Conservation (phyloP, 2,329 filamentous ascomycete genomes). For the Macroventuria anomochaeta region DNA sequence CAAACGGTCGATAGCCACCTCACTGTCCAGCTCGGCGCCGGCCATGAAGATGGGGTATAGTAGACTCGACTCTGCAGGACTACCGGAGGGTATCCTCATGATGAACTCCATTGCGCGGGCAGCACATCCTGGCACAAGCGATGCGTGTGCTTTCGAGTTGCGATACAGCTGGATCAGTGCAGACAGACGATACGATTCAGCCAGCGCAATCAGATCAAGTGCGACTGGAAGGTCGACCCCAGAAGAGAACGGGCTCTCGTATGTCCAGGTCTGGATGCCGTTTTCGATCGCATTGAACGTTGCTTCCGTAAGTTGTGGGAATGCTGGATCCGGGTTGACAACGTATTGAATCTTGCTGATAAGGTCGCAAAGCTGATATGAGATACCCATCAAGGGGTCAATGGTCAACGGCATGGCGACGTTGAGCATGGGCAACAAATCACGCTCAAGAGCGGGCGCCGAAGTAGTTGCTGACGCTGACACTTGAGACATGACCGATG, state of each 20-base stretch:
- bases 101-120: constrained; percentile 46
- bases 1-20: constrained; percentile 38
- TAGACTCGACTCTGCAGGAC: constrained; percentile 44
- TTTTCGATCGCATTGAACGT: constrained; percentile 41
- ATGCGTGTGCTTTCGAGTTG: constrained; percentile 34
- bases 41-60: constrained; percentile 48
- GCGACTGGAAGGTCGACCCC: constrained; percentile 41
- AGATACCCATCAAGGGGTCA: constrained; percentile 47
- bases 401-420: constrained; percentile 36
- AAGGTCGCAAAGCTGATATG: constrained; percentile 43
- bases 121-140: constrained; percentile 37
- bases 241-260: constrained; percentile 40
- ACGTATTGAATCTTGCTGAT: constrained; percentile 46
- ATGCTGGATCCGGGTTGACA: constrained; percentile 40
- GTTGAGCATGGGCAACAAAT: constrained; percentile 26
- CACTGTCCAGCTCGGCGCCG: constrained; percentile 42
- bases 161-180: constrained; percentile 47
- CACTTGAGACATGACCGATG: constrained; percentile 44
- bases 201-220: constrained; percentile 45
- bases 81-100: constrained; percentile 43
- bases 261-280: constrained; percentile 43
- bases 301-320: constrained; percentile 42
- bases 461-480: constrained; percentile 22
- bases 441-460: constrained; percentile 25
- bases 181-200: constrained; percentile 44